Percentiles rank a stretch among this genome's conserved stretches.
Evolutionary conservation across 352 stramenopile genomes (phyloP).

Genomic region (Phytophthora cryptogea): DNA sequence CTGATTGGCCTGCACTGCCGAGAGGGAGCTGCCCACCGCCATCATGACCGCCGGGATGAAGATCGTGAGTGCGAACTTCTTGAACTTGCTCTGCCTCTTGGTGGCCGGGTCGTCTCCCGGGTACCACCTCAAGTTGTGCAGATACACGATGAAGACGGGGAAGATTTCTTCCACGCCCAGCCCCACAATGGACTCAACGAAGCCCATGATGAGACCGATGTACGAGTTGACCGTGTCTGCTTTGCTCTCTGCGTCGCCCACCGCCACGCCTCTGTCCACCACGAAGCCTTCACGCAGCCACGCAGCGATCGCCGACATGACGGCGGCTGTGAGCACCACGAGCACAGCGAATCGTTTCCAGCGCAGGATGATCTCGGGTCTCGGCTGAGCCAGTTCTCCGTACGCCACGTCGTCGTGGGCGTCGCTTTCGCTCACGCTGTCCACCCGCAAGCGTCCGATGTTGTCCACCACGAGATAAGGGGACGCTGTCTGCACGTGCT

Average conservation of each 20-base stretch:
- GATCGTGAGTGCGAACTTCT: constrained; percentile 61
- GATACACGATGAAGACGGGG: constrained; percentile 63
- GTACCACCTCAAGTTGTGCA: constrained; percentile 68
- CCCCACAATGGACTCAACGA: constrained; percentile 54
- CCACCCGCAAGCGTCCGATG: constrained; percentile 29
- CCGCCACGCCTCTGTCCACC: constrained; percentile 25
- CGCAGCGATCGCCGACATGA: constrained; percentile 46
- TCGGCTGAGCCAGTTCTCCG: constrained; percentile 41
- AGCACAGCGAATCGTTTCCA: constrained; percentile 62
- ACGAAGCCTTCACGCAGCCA: constrained; percentile 48
- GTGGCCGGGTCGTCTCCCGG: constrained; percentile 47
- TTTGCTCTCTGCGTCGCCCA: constrained; percentile 32
- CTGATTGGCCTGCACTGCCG: constrained; percentile 62
- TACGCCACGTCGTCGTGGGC: constrained; percentile 29
- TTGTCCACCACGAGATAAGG: constrained; percentile 32
- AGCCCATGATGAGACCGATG: constrained; percentile 66
- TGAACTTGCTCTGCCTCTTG: constrained; percentile 55
- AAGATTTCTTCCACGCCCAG: constrained; percentile 56
- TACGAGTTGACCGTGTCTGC: constrained; percentile 55
- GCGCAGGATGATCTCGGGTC: constrained; percentile 62
- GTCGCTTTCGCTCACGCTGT: constrained; percentile 33
- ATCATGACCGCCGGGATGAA: constrained; percentile 64
- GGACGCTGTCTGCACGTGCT: constrained; percentile 18
- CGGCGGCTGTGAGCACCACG: constrained; percentile 42
- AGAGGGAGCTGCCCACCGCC: constrained; percentile 55